Percentiles rank a stretch among this genome's conserved stretches.
Evolutionary conservation across 176 grass and related monocot genomes (phyloP).

Genomic region (Carex myosuroides): DNA sequence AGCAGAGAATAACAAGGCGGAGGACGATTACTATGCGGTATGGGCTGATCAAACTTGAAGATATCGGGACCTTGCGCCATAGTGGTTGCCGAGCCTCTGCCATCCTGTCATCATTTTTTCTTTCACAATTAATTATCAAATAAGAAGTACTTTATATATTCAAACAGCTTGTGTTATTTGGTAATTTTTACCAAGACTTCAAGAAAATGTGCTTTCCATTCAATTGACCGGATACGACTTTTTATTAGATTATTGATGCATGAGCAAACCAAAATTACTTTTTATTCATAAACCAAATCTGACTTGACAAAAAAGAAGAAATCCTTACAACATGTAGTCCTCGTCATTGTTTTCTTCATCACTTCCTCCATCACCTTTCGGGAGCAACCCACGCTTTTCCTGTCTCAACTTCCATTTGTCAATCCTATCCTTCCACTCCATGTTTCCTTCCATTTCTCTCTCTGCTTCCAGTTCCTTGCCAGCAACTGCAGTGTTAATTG

Average conservation of each 20-base stretch:
- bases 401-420: constrained; percentile 94
- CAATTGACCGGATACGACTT: background rate
- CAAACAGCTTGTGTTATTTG: background rate
- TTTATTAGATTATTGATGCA: background rate
- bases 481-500: constrained; percentile 37
- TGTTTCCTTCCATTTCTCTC: constrained; percentile 77
- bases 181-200: background rate
- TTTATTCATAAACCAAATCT: background rate
- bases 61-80: constrained; percentile 86
- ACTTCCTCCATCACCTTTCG: constrained; percentile 49
- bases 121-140: background rate
- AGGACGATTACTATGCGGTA: constrained; percentile 95
- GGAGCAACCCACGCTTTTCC: constrained; percentile 67
- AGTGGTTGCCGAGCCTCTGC: constrained; percentile 88
- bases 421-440: constrained; percentile 98
- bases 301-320: background rate
- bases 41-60: constrained; percentile 87
- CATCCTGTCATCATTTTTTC: constrained; percentile 28
- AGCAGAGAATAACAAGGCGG: constrained; percentile 71
- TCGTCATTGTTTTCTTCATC: constrained; percentile 65
- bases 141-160: background rate
- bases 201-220: background rate
- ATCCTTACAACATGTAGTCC: constrained; percentile 66
- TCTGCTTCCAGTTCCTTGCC: constrained; percentile 88
- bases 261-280: background rate